Evolutionary conservation across 2,329 filamentous ascomycete genomes (phyloP).

Genomic region (Fragosphaeria purpurea): DNA sequence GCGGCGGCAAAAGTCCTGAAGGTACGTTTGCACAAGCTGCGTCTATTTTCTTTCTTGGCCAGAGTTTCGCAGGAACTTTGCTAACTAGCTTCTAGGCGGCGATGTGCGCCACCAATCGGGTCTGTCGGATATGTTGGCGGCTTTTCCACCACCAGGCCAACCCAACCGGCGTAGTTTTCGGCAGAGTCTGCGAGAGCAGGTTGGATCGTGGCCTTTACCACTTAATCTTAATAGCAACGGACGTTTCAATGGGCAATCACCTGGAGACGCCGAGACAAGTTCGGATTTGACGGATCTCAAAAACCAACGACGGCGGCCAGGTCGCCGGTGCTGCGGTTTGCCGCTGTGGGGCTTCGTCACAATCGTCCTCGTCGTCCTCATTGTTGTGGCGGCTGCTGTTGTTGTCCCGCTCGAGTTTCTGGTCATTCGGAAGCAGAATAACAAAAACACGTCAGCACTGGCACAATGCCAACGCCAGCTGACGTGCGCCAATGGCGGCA

Average conservation of each 20-base stretch:
- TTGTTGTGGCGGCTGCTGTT: slow-evolving; percentile 70
- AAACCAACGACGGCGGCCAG: slow-evolving; percentile 24
- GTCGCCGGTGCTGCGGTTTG: slow-evolving; percentile 70
- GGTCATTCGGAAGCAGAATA: slow-evolving; percentile 42
- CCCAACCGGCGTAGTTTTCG: slow-evolving; percentile 29
- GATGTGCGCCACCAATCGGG: slow-evolving; percentile 40
- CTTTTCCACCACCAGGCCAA: slow-evolving; percentile 53
- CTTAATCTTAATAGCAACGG: slow-evolving; percentile 16
- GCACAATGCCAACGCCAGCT: slow-evolving; percentile 50
- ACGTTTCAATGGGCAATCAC: slow-evolving; percentile 8
- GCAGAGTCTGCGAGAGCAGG: slow-evolving; percentile 37
- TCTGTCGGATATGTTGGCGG: slow-evolving; percentile 55
- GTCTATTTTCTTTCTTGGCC: too few species aligned
- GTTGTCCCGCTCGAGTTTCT: slow-evolving; percentile 63
- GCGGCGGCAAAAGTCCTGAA: slow-evolving; percentile 29
- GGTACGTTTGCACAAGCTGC: slow-evolving; percentile 20
- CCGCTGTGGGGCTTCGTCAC: slow-evolving; percentile 69
- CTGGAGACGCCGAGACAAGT: slow-evolving; percentile 7
- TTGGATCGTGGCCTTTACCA: slow-evolving; percentile 42
- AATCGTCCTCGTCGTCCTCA: slow-evolving; percentile 51
- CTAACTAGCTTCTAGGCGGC: slow-evolving; percentile 14
- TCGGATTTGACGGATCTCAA: slow-evolving; percentile 5
- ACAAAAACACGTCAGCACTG: slow-evolving; percentile 24
- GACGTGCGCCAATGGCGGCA: slow-evolving; percentile 70
- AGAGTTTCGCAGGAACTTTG: too few species aligned